Evolutionary conservation across 306 rosid species (phyloP), one percentile per base, ranked within the genome.

Genomic region (Potentilla sterilis): DNA sequence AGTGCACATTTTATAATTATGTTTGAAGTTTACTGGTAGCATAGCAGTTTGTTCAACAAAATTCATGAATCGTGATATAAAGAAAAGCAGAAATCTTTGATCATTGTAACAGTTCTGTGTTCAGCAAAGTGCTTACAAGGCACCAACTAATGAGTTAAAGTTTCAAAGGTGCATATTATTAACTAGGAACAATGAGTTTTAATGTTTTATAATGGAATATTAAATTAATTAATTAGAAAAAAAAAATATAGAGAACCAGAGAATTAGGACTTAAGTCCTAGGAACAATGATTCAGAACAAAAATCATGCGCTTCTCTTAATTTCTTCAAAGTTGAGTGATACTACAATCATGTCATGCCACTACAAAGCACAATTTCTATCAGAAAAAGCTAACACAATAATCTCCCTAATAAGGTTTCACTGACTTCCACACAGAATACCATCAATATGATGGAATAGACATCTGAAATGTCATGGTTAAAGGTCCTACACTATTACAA

Each of bases 391-490:
- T 43, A 74, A 69, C 62, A 47, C 81, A 80, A 71, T 28, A 28
- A 28, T 69, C 81, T 46, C 75, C 76, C 74, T 81, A 85, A 71
- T 28, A 28, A 28, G 66, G 82, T 81, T 75, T 79, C 28, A 28
- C 28, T 78, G 80, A 73, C 70, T 76, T 78, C 73, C 75, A 75
- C 72, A 74, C 48, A 58, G 14, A 57, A 51, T 78, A 81, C 42
- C 75, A 77, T 18, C 78, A 70, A 74, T 51, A 62, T 51, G 74
- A 70, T 76, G 58, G 35, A 37, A 15, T 72, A 16, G 71, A 76
- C 70, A 67, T 69, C 37, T 77, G 75, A 79, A 72, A 79, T 73
- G 74, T 52, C 79, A 70, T 80, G 83, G 83, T 69, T 79, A 82
- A 85, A 82, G 58, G 67, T 83, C 71, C 55, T 63, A 73, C 78